A percentile compares a stretch with the other conserved stretches of the same genome.
phyloP scores from a whole-genome alignment of 495 filamentous ascomycete species.

The Echria macrotheca region DNA sequence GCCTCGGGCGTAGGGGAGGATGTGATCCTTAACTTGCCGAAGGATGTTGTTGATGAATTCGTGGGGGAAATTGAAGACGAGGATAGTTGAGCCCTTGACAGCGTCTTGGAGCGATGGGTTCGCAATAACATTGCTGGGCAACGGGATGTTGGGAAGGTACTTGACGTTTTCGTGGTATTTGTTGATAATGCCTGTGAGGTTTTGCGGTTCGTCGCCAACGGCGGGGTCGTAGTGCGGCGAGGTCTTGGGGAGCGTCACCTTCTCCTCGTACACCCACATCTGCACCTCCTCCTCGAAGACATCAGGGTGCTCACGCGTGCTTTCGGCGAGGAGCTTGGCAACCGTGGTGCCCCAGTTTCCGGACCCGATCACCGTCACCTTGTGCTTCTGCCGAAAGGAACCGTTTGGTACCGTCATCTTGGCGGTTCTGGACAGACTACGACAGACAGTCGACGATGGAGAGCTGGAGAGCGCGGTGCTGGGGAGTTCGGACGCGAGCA shows the following conservation, averaged over 20 bases:
- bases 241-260: conserved; percentile 63
- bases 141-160: conserved; percentile 78
- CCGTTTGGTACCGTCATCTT: conserved; percentile 31
- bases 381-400: conserved; percentile 64
- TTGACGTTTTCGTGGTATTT: conserved; percentile 92
- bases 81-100: conserved; percentile 74
- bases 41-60: conserved; percentile 93
- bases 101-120: conserved; percentile 81
- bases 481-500: neutral
- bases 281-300: conserved; percentile 84
- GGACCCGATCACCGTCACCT: conserved; percentile 88
- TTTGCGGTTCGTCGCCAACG: conserved; percentile 57
- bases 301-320: conserved; percentile 66
- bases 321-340: conserved; percentile 94
- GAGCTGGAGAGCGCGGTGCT: neutral
- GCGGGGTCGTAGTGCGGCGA: conserved; percentile 53
- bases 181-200: conserved; percentile 90
- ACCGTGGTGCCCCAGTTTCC: conserved; percentile 99
- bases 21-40: conserved; percentile 77
- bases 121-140: conserved; percentile 84
- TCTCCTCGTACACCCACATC: conserved; percentile 97
- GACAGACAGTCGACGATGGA: neutral
- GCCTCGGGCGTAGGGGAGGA: conserved; percentile 84
- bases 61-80: conserved; percentile 96
- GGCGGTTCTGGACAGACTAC: conserved; percentile 13